phyloP scores from a whole-genome alignment of 108 stramenopile species.

The Aurantiochytrium sp. region DNA sequence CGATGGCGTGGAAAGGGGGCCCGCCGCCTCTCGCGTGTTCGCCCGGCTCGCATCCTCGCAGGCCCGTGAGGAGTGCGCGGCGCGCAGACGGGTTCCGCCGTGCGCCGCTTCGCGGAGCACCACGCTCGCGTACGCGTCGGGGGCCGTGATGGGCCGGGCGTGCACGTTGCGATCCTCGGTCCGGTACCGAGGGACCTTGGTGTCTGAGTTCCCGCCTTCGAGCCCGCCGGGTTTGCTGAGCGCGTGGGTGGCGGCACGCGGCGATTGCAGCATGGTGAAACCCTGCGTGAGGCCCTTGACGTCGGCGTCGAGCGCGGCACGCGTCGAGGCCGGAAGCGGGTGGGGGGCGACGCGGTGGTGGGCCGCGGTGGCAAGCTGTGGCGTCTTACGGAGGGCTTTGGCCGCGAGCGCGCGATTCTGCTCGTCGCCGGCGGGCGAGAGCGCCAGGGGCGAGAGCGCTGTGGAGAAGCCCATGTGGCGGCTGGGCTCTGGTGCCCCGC shows the following conservation, averaged over 20 bases:
- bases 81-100: background rate
- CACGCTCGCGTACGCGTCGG: background rate
- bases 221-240: background rate
- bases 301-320: too few relatives aligned
- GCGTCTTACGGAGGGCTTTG: background rate
- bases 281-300: conserved; percentile 1
- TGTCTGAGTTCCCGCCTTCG: background rate
- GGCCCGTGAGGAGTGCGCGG: background rate
- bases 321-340: too few relatives aligned
- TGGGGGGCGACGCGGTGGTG: too few relatives aligned
- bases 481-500: background rate
- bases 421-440: background rate
- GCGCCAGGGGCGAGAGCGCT: background rate
- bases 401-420: too few relatives aligned
- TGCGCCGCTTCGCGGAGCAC: background rate
- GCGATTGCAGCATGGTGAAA: background rate
- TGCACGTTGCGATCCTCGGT: conserved; percentile 18
- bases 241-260: background rate
- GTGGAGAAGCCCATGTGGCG: background rate
- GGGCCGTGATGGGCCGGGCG: background rate
- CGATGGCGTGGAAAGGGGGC: too few relatives aligned
- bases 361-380: too few relatives aligned
- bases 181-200: background rate
- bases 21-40: too few relatives aligned
- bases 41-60: too few relatives aligned